These are phyloP conservation scores for Melastoma candidum DNA, from an alignment of 441 rosid species.

Conservation along the genomic window DNA sequence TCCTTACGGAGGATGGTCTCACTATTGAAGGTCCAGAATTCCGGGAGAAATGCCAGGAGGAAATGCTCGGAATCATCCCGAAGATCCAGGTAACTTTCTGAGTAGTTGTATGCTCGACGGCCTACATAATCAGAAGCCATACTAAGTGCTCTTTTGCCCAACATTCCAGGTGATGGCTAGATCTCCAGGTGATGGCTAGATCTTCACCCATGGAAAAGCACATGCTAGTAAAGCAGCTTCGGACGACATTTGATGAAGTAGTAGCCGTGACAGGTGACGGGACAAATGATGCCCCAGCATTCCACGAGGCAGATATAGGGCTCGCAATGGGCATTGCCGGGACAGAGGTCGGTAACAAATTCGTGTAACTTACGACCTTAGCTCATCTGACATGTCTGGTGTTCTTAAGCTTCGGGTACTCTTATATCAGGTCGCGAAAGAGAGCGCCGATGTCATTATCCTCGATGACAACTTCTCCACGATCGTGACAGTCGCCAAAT, in stretches of 20 bases:
- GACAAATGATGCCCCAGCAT: slow-evolving; percentile 82
- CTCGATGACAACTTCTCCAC: slow-evolving; percentile 65
- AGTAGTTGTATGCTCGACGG: slow-evolving; percentile 5
- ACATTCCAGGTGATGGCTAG: slow-evolving; percentile 59
- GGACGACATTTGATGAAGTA: slow-evolving; percentile 65
- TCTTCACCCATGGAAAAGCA: slow-evolving; percentile 62
- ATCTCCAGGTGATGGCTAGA: too few species aligned
- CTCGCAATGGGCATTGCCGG: slow-evolving; percentile 83
- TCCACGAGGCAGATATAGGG: slow-evolving; percentile 75
- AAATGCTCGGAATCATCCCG: slow-evolving; percentile 58
- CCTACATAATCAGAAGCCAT: neutral
- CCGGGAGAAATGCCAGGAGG: slow-evolving; percentile 51
- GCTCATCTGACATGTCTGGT: too few species aligned
- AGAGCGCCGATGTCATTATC: slow-evolving; percentile 63
- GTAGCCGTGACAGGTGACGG: slow-evolving; percentile 83
- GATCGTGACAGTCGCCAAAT: slow-evolving; percentile 58
- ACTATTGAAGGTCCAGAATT: slow-evolving; percentile 70
- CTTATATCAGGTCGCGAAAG: slow-evolving; percentile 59
- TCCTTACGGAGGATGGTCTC: slow-evolving; percentile 60
- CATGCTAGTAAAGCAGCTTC: slow-evolving; percentile 52
- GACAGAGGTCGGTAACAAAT: slow-evolving; percentile 40
- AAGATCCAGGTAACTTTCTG: slow-evolving; percentile 60
- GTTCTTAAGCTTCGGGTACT: neutral
- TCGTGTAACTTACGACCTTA: neutral
- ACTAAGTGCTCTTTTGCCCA: slow-evolving; percentile 5